phyloP scores from a whole-genome alignment of 192 early-diverging fungal species.

The Backusella parvicylindrica region DNA sequence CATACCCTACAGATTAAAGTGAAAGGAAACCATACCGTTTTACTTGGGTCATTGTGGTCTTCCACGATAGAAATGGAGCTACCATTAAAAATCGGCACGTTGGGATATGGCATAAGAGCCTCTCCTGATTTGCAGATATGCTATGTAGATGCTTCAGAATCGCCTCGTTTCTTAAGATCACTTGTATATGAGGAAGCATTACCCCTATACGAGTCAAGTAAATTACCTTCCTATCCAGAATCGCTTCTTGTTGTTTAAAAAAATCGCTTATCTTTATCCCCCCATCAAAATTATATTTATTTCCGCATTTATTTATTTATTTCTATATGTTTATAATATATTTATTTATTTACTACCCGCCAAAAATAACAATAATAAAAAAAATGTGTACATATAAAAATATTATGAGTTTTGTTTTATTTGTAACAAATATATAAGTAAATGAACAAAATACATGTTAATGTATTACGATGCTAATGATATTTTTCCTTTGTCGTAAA shows the following conservation, averaged over 20 bases:
- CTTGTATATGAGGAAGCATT: slow-evolving; percentile 16
- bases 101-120: slow-evolving; percentile 26
- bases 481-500: too few relatives aligned
- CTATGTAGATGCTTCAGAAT: not conserved
- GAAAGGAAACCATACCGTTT: not conserved
- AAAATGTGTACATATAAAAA: not conserved
- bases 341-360: not conserved
- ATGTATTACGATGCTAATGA: too few relatives aligned
- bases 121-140: slow-evolving; percentile 16
- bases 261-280: not conserved
- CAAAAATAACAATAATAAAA: not conserved
- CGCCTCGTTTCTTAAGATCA: slow-evolving; percentile 8
- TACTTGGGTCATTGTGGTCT: not conserved
- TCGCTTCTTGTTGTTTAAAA: not conserved
- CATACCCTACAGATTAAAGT: slow-evolving; percentile 7
- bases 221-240: slow-evolving; percentile 11
- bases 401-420: too few relatives aligned
- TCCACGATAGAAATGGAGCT: slow-evolving; percentile 8
- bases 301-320: not conserved
- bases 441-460: too few relatives aligned
- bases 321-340: not conserved
- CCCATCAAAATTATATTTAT: not conserved
- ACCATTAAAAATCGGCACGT: slow-evolving; percentile 18
- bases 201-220: slow-evolving; percentile 10
- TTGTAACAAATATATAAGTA: too few relatives aligned